Percentiles rank a stretch among this genome's conserved stretches.
These are phyloP conservation scores for Paraconiothyrium sp. DNA, from an alignment of 2,329 filamentous ascomycete genomes.

Conservation along the genomic window DNA sequence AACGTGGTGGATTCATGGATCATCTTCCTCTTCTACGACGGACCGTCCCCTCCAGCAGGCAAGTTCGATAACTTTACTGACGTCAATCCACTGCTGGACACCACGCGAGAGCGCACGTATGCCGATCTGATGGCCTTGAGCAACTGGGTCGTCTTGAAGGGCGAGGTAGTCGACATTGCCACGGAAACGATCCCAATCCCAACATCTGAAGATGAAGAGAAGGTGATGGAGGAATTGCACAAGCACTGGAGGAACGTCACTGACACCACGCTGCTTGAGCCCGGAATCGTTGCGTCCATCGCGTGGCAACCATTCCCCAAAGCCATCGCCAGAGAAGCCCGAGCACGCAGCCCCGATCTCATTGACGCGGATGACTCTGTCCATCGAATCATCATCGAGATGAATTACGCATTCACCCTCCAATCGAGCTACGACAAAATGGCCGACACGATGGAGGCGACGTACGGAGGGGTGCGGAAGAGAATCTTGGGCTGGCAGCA, in stretches of 20 bases:
- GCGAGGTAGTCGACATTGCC: slow-evolving; percentile 43
- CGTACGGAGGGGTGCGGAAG: slow-evolving; percentile 52
- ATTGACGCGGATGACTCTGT: slow-evolving; percentile 52
- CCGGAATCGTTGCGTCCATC: slow-evolving; percentile 44
- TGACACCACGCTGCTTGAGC: slow-evolving; percentile 34
- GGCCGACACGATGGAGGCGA: slow-evolving; percentile 50
- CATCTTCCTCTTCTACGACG: slow-evolving; percentile 45
- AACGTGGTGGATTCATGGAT: slow-evolving; percentile 43
- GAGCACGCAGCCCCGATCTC: slow-evolving; percentile 41
- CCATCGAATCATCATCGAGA: slow-evolving; percentile 57
- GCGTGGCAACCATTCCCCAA: slow-evolving; percentile 49
- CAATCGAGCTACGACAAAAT: slow-evolving; percentile 49
- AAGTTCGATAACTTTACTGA: slow-evolving; percentile 67
- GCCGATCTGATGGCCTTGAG: slow-evolving; percentile 58
- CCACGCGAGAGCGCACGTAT: slow-evolving; percentile 59
- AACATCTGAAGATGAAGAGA: slow-evolving; percentile 28
- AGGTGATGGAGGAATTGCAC: slow-evolving; percentile 42
- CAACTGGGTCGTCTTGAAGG: slow-evolving; percentile 52
- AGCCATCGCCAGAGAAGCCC: slow-evolving; percentile 35
- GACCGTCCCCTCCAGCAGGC: slow-evolving; percentile 56
- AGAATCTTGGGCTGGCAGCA: slow-evolving; percentile 49
- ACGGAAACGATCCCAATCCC: slow-evolving; percentile 47
- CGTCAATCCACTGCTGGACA: slow-evolving; percentile 56
- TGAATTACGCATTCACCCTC: slow-evolving; percentile 54
- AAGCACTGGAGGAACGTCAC: slow-evolving; percentile 43